These are phyloP conservation scores for Cyclocybe cylindracea DNA, from an alignment of 768 basidiomycete species.

Conservation along the genomic window DNA sequence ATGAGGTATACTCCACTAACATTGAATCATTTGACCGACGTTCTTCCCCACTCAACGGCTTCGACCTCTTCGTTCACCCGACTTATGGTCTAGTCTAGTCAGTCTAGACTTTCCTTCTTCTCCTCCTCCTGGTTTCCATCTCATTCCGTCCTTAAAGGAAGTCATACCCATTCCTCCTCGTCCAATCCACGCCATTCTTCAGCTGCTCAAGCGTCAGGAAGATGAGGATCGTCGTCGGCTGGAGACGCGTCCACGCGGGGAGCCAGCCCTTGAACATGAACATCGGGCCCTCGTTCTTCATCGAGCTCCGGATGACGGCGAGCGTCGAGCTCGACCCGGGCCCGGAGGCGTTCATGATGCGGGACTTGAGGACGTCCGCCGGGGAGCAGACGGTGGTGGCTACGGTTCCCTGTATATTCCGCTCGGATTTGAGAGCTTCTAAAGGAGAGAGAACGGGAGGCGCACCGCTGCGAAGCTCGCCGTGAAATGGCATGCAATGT, in stretches of 20 bases:
- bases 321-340: constrained; percentile 78
- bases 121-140: too few species aligned
- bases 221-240: constrained; percentile 87
- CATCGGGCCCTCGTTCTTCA: constrained; percentile 76
- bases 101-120: neutral
- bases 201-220: constrained; percentile 84
- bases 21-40: neutral
- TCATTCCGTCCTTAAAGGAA: constrained; percentile 22
- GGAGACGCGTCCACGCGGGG: constrained; percentile 82
- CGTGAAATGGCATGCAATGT: constrained; percentile 80
- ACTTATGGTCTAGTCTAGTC: neutral
- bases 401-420: constrained; percentile 65
- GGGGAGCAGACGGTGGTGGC: constrained; percentile 90
- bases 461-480: constrained; percentile 85
- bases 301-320: constrained; percentile 63
- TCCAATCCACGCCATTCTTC: constrained; percentile 69
- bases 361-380: constrained; percentile 83
- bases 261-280: constrained; percentile 96
- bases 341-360: constrained; percentile 89
- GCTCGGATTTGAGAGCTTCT: neutral
- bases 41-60: neutral
- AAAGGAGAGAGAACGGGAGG: neutral
- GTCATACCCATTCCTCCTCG: constrained; percentile 43
- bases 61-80: neutral
- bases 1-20: neutral